These are phyloP conservation scores for Naganishia vishniacii DNA, from an alignment of 768 basidiomycete genomes.

Conservation along the genomic window DNA sequence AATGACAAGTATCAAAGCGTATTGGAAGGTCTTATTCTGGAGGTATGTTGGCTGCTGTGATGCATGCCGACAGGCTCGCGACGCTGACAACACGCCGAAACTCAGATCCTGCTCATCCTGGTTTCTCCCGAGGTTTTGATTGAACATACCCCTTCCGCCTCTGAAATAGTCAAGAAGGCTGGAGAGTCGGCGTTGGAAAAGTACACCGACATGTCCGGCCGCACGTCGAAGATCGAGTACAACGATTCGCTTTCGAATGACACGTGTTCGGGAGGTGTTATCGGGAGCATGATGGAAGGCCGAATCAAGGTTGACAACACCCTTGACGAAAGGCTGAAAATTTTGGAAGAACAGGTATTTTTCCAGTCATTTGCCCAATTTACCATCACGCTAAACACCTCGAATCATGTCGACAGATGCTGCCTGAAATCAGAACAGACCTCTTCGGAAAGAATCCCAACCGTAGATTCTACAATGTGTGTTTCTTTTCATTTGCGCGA, in stretches of 20 bases:
- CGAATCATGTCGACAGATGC: conserved; percentile 60
- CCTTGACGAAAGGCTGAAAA: conserved; percentile 77
- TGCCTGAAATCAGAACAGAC: conserved; percentile 84
- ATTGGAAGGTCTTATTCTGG: conserved; percentile 74
- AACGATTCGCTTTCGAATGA: conserved; percentile 63
- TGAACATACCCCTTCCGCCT: conserved; percentile 64
- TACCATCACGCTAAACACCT: neutral
- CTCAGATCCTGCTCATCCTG: conserved; percentile 66
- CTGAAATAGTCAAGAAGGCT: conserved; percentile 59
- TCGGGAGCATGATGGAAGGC: conserved; percentile 63
- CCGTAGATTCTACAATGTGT: conserved; percentile 72
- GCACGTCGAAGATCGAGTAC: conserved; percentile 58
- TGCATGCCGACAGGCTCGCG: neutral
- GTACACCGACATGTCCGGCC: conserved; percentile 75
- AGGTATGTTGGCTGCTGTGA: conserved; percentile 51
- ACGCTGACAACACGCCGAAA: no score
- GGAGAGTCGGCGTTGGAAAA: conserved; percentile 59
- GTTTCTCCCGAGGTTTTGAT: conserved; percentile 70
- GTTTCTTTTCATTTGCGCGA: neutral
- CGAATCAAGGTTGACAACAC: conserved; percentile 92
- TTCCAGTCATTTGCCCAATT: no score
- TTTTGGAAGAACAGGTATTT: conserved; percentile 81
- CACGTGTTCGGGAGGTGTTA: conserved; percentile 81
- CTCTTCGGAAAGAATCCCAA: conserved; percentile 86
- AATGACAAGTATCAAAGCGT: conserved; percentile 71